These are phyloP conservation scores for Elymus sibiricus DNA, from an alignment of 176 grass and related monocot species.

Conservation along the genomic window DNA sequence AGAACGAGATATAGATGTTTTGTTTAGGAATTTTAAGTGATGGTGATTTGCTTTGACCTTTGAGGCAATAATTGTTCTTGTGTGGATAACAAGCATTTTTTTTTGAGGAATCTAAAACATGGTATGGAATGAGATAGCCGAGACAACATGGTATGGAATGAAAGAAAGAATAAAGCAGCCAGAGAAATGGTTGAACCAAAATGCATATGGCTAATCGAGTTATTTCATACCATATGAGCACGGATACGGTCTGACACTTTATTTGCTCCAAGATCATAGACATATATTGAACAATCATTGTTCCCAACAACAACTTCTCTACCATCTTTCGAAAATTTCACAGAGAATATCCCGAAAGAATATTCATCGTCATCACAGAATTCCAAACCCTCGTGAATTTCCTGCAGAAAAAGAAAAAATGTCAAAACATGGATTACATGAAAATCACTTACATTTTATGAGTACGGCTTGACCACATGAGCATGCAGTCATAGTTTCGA, in stretches of 20 bases:
- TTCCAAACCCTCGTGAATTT: slow-evolving; percentile 82
- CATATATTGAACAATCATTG: slow-evolving; percentile 67
- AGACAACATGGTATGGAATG: not conserved
- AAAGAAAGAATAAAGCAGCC: not conserved
- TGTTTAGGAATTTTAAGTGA: not conserved
- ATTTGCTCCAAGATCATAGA: slow-evolving; percentile 85
- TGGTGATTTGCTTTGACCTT: not conserved
- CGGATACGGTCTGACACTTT: slow-evolving; percentile 52
- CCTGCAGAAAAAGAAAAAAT: slow-evolving; percentile 39
- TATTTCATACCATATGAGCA: slow-evolving; percentile 64
- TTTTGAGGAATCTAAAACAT: not conserved
- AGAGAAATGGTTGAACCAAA: not conserved
- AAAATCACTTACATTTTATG: not conserved
- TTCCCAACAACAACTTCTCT: slow-evolving; percentile 85
- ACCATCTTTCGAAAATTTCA: slow-evolving; percentile 91
- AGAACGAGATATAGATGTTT: not conserved
- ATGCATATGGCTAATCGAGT: not conserved
- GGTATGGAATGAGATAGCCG: not conserved
- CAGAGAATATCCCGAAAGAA: slow-evolving; percentile 80
- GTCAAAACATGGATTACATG: slow-evolving; percentile 7
- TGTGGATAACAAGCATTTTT: not conserved
- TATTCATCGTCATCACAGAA: slow-evolving; percentile 46
- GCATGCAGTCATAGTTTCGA: not conserved
- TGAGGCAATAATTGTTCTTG: not conserved
- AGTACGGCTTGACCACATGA: not conserved